Percentiles rank a stretch among this genome's conserved stretches.
Evolutionary conservation across 805 yeast genomes (phyloP).

Genomic region (Candida vaughaniae): DNA sequence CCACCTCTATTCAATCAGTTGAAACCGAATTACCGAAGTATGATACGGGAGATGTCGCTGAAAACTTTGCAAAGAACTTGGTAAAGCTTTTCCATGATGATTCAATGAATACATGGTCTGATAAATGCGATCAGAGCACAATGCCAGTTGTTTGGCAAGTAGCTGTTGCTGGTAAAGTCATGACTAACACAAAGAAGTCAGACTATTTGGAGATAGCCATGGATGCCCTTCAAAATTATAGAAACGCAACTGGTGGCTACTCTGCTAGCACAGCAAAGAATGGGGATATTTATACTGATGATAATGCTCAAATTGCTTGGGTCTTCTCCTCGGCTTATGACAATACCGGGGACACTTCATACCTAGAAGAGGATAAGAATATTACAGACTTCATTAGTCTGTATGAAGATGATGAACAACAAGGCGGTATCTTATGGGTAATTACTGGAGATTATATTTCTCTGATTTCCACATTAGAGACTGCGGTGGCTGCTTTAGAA

Average conservation of each 20-base stretch:
- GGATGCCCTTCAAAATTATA: constrained; percentile 14
- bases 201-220: constrained; percentile 9
- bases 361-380: constrained; percentile 9
- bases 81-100: constrained; percentile 10
- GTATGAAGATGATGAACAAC: constrained; percentile 61
- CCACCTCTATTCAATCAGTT: constrained; percentile 12
- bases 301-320: constrained; percentile 26
- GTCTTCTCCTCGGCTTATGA: constrained; percentile 16
- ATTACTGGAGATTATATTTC: constrained; percentile 19
- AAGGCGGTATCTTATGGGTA: constrained; percentile 25
- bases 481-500: constrained; percentile 22
- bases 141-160: constrained; percentile 23
- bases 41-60: constrained; percentile 11
- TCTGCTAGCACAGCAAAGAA: constrained; percentile 22
- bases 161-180: constrained; percentile 24
- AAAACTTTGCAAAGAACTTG: constrained; percentile 4
- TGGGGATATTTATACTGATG: constrained; percentile 25
- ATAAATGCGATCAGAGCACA: constrained; percentile 12
- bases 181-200: constrained; percentile 10
- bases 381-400: constrained; percentile 53
- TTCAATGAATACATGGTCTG: constrained; percentile 14
- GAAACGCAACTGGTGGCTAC: constrained; percentile 17
- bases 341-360: constrained; percentile 1
- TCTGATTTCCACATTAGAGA: constrained; percentile 24
- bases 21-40: constrained; percentile 15